phyloP scores from a whole-genome alignment of 352 stramenopile genomes.

The Pythium plurisporium region DNA sequence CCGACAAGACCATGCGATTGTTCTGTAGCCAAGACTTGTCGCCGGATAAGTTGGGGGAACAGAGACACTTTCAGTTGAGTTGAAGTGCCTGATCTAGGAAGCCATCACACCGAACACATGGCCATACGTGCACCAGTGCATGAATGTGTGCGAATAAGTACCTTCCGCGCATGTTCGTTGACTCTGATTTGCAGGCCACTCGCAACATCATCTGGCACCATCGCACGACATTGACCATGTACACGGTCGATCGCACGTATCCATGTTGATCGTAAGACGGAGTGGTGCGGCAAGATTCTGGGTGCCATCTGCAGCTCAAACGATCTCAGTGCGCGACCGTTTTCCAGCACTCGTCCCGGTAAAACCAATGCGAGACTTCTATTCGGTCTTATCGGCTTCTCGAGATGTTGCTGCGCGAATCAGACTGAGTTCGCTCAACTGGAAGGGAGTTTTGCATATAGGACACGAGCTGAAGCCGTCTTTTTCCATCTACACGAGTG shows the following conservation, averaged over 20 bases:
- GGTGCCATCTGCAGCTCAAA: too few species aligned
- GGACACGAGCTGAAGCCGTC: conserved; percentile 70
- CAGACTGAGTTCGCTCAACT: conserved; percentile 61
- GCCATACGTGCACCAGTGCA: background rate
- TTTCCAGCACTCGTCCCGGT: too few species aligned
- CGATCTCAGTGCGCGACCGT: too few species aligned
- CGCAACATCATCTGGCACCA: background rate
- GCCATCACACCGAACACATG: too few species aligned
- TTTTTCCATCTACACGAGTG: conserved; percentile 31
- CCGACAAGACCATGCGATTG: conserved; percentile 8
- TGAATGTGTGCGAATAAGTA: background rate
- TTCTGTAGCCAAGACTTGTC: background rate
- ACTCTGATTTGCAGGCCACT: background rate
- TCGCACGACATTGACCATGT: conserved; percentile 22
- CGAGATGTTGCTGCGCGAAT: conserved; percentile 43
- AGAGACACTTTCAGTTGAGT: too few species aligned
- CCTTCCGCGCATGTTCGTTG: conserved; percentile 7
- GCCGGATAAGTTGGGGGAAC: too few species aligned
- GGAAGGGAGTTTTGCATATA: conserved; percentile 71
- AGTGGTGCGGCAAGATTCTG: too few species aligned
- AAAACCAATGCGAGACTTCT: background rate
- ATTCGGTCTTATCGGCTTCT: background rate
- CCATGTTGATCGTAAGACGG: too few species aligned
- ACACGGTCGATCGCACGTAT: background rate
- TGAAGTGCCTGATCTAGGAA: too few species aligned